These are phyloP conservation scores for Mortierella sp. DNA, from an alignment of 371 early-diverging fungal species.

Conservation along the genomic window DNA sequence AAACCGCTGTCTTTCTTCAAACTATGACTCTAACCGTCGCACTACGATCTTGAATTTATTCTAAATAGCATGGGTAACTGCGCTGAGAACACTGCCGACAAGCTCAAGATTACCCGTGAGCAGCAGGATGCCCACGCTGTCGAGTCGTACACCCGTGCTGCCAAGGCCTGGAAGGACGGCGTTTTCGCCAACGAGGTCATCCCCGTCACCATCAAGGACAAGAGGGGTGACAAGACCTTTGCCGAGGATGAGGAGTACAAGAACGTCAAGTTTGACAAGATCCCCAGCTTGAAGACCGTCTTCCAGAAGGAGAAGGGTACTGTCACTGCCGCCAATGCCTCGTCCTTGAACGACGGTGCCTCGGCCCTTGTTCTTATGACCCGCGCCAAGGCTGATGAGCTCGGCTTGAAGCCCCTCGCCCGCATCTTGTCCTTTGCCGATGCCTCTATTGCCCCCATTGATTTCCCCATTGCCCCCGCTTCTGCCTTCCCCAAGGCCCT, in stretches of 20 bases:
- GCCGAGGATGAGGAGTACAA: constrained; percentile 91
- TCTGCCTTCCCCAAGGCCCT: constrained; percentile 96
- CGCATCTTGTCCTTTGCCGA: constrained; percentile 60
- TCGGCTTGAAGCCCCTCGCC: constrained; percentile 90
- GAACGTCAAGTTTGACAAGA: constrained; percentile 82
- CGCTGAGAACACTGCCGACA: constrained; percentile 93
- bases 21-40: background rate
- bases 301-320: constrained; percentile 88
- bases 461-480: constrained; percentile 96
- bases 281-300: constrained; percentile 88
- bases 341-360: constrained; percentile 96
- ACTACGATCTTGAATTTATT: background rate
- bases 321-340: constrained; percentile 97
- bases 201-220: constrained; percentile 85
- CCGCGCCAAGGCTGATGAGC: constrained; percentile 78
- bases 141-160: constrained; percentile 88
- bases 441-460: constrained; percentile 79
- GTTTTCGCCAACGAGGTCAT: constrained; percentile 87
- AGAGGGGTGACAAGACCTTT: constrained; percentile 79
- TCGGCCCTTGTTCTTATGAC: constrained; percentile 93
- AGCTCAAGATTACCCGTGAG: constrained; percentile 85
- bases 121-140: constrained; percentile 94
- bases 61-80: constrained; percentile 86
- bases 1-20: background rate
- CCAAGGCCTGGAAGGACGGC: constrained; percentile 84